Evolutionary conservation across 192 early-diverging fungal genomes (phyloP), one percentile per base, ranked within the genome.

Genomic region (Radiomyces spectabilis): DNA sequence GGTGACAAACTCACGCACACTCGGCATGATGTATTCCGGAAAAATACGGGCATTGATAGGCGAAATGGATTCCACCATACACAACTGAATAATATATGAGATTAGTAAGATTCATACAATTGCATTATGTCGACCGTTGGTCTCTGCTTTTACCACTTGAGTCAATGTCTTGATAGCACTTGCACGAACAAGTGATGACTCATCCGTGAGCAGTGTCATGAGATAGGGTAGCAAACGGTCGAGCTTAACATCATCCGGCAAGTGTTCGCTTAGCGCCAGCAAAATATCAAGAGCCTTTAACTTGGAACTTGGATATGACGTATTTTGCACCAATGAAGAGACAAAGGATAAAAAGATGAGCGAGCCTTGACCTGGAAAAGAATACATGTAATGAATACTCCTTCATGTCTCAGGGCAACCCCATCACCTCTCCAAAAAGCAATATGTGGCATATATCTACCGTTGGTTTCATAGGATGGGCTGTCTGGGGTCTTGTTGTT

Each of bases 11-110:
- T 73, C 62, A 41, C 84, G 81, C 25, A 95, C 51, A 18, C 76
- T 74, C 7, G 92, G 92, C 12, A 93, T 67, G 21, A 97, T 79
- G 54, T 94, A 95, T 54, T 95, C 95, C 26, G 85, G 87, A 50
- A 95, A 97, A 9, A 97, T 84, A 13, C 81, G 84, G 31, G 84
- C 86, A 62, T 95, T 91, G 34, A 82, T 79, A 0, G 88, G 78
- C 26, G 90, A 84, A 16, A 95, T 74, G 1, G 74, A 80, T 26
- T 86, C 80, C 24, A 95, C 80, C 43, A 79, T 83, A n/a, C 74
- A 68, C 16, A 96, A 52, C 87, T 89, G n/a, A n/a, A n/a, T n/a
- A n/a, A n/a, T n/a, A n/a, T 48, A 21, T n/a, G 5, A 16, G 7
- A 13, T 22, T 7, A 39, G 9, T 42, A 40, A 19, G 41, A 19